These are phyloP conservation scores for Phyllosticta capitalensis DNA, from an alignment of 2,329 filamentous ascomycete genomes.

Conservation along the genomic window DNA sequence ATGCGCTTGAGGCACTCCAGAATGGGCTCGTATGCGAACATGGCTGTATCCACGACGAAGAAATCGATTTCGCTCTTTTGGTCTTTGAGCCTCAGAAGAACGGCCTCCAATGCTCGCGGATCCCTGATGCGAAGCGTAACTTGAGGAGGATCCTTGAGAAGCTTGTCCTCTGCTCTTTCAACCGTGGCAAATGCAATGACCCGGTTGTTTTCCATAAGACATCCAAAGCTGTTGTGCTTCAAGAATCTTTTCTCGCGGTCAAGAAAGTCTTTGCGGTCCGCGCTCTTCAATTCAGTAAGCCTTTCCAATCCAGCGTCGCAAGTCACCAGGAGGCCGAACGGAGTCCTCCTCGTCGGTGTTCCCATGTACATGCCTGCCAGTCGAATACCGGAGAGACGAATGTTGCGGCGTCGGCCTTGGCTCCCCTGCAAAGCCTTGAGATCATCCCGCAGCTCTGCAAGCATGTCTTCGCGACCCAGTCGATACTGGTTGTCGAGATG, in stretches of 20 bases:
- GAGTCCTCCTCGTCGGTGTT: slow-evolving; percentile 11
- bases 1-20: slow-evolving; percentile 50
- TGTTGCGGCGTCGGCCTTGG: slow-evolving; percentile 32
- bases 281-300: slow-evolving; percentile 23
- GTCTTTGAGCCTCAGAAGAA: slow-evolving; percentile 37
- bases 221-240: slow-evolving; percentile 53
- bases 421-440: slow-evolving; percentile 41
- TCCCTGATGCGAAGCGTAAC: slow-evolving; percentile 46
- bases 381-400: slow-evolving; percentile 32
- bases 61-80: not conserved
- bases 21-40: slow-evolving; percentile 62
- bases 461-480: slow-evolving; percentile 60
- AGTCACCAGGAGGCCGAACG: slow-evolving; percentile 31
- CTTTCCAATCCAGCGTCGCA: slow-evolving; percentile 37
- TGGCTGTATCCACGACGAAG: slow-evolving; percentile 47
- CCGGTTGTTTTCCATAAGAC: slow-evolving; percentile 41
- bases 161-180: slow-evolving; percentile 38
- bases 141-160: slow-evolving; percentile 37
- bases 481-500: slow-evolving; percentile 66
- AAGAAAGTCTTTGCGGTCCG: slow-evolving; percentile 38
- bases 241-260: slow-evolving; percentile 40
- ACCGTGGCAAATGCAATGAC: slow-evolving; percentile 54
- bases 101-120: slow-evolving; percentile 34
- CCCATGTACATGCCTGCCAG: slow-evolving; percentile 32
- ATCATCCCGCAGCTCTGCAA: slow-evolving; percentile 56